phyloP scores from a whole-genome alignment of 2,329 filamentous ascomycete species.

The Fusarium pininemorale region DNA sequence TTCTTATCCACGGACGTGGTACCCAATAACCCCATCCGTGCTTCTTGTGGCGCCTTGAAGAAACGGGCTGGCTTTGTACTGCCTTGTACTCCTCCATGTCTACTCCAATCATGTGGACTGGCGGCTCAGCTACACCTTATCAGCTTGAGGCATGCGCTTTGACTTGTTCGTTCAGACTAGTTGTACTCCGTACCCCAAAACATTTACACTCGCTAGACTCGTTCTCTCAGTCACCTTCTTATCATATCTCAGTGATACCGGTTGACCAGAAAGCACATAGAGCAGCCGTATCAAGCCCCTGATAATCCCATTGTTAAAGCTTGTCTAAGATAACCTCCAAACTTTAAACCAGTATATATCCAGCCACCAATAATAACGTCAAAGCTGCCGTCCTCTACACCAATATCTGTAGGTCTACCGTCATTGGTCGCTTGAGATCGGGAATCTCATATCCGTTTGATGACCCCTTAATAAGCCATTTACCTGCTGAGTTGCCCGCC shows the following conservation, averaged over 20 bases:
- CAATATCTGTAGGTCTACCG: not conserved
- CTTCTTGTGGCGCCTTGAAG: conserved; percentile 9
- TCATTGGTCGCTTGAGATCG: not conserved
- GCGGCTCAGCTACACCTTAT: not conserved
- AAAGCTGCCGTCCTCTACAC: not conserved
- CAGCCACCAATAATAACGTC: not conserved
- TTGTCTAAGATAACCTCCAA: not conserved
- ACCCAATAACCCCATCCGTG: conserved; percentile 19
- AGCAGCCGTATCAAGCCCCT: not conserved
- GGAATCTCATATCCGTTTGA: not conserved
- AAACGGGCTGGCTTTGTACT: not conserved
- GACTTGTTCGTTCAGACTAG: not conserved
- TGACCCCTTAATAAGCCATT: not conserved
- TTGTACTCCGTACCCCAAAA: not conserved
- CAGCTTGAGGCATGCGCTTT: not conserved
- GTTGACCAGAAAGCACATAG: not conserved
- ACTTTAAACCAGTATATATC: not conserved
- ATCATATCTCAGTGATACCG: not conserved
- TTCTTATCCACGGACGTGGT: conserved; percentile 13
- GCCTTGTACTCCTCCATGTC: not conserved
- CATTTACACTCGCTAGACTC: not conserved
- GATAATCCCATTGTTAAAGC: not conserved
- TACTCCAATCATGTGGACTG: not conserved
- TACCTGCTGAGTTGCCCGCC: not conserved
- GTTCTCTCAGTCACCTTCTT: not conserved